These are phyloP conservation scores for Schizopora paradoxa DNA, from an alignment of 1,284 basidiomycete species.

Conservation along the genomic window DNA sequence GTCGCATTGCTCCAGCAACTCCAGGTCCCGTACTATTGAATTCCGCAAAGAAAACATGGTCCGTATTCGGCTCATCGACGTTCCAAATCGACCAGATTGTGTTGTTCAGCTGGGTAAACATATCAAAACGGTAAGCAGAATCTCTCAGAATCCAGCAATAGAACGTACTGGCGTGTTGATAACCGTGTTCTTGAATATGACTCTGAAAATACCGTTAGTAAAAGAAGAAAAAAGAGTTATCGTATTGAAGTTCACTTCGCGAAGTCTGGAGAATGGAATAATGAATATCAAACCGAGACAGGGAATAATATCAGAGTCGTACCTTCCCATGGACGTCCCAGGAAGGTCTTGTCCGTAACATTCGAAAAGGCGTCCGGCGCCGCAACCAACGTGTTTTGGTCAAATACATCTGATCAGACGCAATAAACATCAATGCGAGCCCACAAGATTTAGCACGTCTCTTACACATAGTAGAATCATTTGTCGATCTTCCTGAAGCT, in stretches of 20 bases:
- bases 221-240: no score
- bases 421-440: not conserved
- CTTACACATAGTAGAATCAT: slow-evolving; percentile 44
- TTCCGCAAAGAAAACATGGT: slow-evolving; percentile 28
- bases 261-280: no score
- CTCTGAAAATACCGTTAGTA: slow-evolving; percentile 1
- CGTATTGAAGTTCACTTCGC: no score
- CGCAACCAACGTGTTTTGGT: slow-evolving; percentile 42
- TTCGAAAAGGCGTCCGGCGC: slow-evolving; percentile 37
- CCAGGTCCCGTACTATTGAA: slow-evolving; percentile 27
- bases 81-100: slow-evolving; percentile 30
- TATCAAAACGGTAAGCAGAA: not conserved
- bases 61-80: slow-evolving; percentile 25
- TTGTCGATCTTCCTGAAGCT: slow-evolving; percentile 43
- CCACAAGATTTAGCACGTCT: slow-evolving; percentile 11
- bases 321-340: slow-evolving; percentile 51
- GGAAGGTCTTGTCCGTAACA: slow-evolving; percentile 35
- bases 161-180: slow-evolving; percentile 13
- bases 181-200: slow-evolving; percentile 13
- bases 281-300: no score
- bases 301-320: no score
- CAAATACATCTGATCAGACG: slow-evolving; percentile 36
- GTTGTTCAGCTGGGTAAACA: slow-evolving; percentile 24
- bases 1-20: slow-evolving; percentile 23
- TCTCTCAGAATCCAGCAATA: not conserved